phyloP scores from a whole-genome alignment of 1,139 yeast genomes.

The Pichia sp. region DNA sequence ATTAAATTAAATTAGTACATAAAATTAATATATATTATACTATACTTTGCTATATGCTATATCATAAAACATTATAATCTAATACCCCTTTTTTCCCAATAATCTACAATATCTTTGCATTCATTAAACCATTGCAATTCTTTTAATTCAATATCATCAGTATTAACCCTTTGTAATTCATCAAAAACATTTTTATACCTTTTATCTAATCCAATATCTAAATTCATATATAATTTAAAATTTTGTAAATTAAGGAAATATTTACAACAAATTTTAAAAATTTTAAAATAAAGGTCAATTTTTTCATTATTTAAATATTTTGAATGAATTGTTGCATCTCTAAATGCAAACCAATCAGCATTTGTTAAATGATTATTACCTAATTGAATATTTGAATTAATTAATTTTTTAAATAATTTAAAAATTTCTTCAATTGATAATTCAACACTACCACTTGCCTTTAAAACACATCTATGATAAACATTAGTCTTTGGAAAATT shows the following conservation, averaged over 20 bases:
- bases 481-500: constrained; percentile 60
- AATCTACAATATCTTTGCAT: constrained; percentile 18
- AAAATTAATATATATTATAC: no score
- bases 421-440: constrained; percentile 49
- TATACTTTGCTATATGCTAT: no score
- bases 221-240: constrained; percentile 34
- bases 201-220: constrained; percentile 35
- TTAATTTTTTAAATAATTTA: constrained; percentile 51
- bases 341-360: constrained; percentile 85
- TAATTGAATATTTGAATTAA: constrained; percentile 44
- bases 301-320: constrained; percentile 29
- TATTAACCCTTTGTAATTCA: constrained; percentile 32
- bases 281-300: constrained; percentile 49
- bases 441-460: constrained; percentile 62
- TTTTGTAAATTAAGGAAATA: constrained; percentile 41
- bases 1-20: no score
- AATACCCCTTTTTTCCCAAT: constrained; percentile 15
- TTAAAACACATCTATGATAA: constrained; percentile 68
- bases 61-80: no score
- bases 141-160: constrained; percentile 29
- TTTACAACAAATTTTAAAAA: constrained; percentile 46
- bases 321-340: constrained; percentile 66
- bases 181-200: constrained; percentile 33
- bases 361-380: constrained; percentile 58
- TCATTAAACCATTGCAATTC: constrained; percentile 27